Evolutionary conservation across 192 early-diverging fungal species (phyloP).

Genomic region (Coemansia sp.): DNA sequence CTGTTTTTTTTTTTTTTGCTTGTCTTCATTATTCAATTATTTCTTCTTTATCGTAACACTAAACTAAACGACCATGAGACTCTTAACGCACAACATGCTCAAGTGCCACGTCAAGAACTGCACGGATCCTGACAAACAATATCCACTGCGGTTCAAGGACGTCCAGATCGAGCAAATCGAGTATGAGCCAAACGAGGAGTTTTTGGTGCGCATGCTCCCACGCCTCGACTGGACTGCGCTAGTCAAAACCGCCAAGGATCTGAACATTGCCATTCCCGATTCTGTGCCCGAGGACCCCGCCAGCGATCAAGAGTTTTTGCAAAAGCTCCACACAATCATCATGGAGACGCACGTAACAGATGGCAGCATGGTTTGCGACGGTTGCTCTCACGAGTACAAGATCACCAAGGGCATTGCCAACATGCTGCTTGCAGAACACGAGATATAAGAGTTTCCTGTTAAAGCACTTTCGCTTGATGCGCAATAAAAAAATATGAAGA

Average conservation of each 20-base stretch:
- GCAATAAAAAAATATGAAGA: background rate
- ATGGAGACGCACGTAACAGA: constrained; percentile 88
- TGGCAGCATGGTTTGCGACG: constrained; percentile 90
- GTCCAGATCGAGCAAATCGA: constrained; percentile 82
- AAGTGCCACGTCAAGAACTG: constrained; percentile 98
- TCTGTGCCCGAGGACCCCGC: constrained; percentile 31
- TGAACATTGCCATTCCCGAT: constrained; percentile 43
- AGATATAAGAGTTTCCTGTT: constrained; percentile 41
- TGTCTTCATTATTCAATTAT: background rate
- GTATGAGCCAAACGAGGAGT: constrained; percentile 85
- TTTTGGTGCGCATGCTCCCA: constrained; percentile 78
- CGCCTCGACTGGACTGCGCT: constrained; percentile 82
- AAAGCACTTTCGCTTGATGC: background rate
- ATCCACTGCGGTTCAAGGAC: constrained; percentile 86
- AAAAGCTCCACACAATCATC: constrained; percentile 73
- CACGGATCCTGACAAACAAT: constrained; percentile 77
- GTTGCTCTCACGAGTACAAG: constrained; percentile 87
- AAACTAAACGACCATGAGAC: constrained; percentile 62
- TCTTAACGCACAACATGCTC: constrained; percentile 98
- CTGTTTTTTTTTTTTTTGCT: background rate
- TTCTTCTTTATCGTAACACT: constrained; percentile 12
- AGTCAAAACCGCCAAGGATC: constrained; percentile 64
- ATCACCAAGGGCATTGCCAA: constrained; percentile 95
- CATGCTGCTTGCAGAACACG: constrained; percentile 84
- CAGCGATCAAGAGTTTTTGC: constrained; percentile 59